Evolutionary conservation across 306 rosid genomes (phyloP).

Genomic region (Lotus japonicus): DNA sequence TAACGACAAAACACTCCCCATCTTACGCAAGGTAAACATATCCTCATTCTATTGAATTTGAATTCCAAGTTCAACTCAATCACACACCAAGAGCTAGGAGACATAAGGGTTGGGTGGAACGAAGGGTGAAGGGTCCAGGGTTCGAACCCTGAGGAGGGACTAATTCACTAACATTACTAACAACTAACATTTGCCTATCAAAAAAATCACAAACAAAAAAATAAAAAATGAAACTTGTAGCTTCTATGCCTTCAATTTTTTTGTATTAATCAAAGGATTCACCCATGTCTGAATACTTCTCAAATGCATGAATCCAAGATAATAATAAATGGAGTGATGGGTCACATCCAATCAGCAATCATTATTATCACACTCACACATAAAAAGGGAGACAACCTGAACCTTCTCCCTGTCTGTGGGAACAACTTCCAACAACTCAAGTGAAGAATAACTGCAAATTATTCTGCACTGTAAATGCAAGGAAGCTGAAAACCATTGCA

Average conservation of each 20-base stretch:
- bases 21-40: too few species aligned
- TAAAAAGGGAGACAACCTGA: neutral
- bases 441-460: neutral
- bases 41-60: neutral
- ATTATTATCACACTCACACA: neutral
- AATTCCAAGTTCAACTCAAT: neutral
- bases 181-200: too few species aligned
- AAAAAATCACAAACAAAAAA: too few species aligned
- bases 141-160: too few species aligned
- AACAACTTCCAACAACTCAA: neutral
- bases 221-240: neutral
- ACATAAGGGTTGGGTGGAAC: too few species aligned
- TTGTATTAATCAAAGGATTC: neutral
- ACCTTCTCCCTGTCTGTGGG: neutral
- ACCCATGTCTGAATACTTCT: neutral
- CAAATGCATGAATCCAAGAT: too few species aligned
- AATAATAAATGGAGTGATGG: neutral
- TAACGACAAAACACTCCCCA: neutral
- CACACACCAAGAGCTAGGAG: too few species aligned
- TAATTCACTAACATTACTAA: too few species aligned
- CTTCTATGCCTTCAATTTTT: neutral
- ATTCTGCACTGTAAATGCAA: neutral
- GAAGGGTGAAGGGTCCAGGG: too few species aligned
- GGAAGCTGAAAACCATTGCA: too few species aligned
- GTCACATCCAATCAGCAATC: neutral